A percentile compares a stretch with the other conserved stretches of the same genome.
Conservation (phyloP, 2,329 filamentous ascomycete genomes). For the Thielaviopsis ethacetica region DNA sequence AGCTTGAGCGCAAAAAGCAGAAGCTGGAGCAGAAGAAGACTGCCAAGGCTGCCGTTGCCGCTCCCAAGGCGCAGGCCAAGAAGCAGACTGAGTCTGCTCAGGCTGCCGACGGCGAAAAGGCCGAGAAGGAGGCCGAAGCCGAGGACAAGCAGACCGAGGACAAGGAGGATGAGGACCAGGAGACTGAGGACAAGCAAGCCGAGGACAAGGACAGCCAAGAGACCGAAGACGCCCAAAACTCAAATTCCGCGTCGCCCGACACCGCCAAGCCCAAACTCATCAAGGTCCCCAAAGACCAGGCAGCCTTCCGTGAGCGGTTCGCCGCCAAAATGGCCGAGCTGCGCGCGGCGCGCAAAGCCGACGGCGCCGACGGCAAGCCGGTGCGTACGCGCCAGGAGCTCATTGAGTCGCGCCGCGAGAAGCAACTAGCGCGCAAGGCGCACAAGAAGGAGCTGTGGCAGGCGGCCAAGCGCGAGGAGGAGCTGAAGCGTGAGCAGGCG, state of each 20-base stretch:
- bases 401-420: slow-evolving; percentile 73
- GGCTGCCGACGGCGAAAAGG: slow-evolving; percentile 7
- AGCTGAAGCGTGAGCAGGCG: slow-evolving; percentile 45
- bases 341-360: slow-evolving; percentile 72
- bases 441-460: slow-evolving; percentile 76
- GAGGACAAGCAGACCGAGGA: slow-evolving; percentile 6
- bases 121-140: background rate
- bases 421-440: slow-evolving; percentile 71
- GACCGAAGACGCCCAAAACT: slow-evolving; percentile 31
- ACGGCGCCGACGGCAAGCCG: slow-evolving; percentile 63
- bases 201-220: slow-evolving; percentile 6
- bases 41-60: slow-evolving; percentile 10
- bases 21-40: slow-evolving; percentile 20
- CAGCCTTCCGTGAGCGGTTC: slow-evolving; percentile 61
- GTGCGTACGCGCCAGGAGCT: slow-evolving; percentile 81
- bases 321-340: slow-evolving; percentile 72
- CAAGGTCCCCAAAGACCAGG: slow-evolving; percentile 53
- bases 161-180: slow-evolving; percentile 21
- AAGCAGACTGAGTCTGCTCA: slow-evolving; percentile 9
- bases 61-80: slow-evolving; percentile 10
- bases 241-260: slow-evolving; percentile 24
- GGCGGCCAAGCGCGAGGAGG: slow-evolving; percentile 66
- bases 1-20: slow-evolving; percentile 29
- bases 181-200: slow-evolving; percentile 26
- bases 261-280: slow-evolving; percentile 48